Evolutionary conservation across 331 rosid genomes (phyloP).

Genomic region (Acacia concinna): DNA sequence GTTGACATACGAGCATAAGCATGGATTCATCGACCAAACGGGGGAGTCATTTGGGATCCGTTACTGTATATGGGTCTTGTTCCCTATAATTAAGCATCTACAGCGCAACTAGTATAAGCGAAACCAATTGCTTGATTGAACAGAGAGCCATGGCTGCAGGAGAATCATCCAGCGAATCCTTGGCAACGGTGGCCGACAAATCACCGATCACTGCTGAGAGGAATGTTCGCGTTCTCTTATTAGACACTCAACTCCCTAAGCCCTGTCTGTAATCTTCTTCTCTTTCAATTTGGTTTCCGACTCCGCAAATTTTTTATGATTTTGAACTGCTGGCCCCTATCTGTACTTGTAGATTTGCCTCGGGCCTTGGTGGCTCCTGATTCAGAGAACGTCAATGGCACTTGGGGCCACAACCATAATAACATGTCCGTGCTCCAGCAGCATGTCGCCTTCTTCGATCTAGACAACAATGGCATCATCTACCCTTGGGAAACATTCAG

Average conservation of each 20-base stretch:
- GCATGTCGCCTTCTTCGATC: constrained; percentile 75
- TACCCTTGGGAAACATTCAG: constrained; percentile 66
- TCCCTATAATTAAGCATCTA: constrained; percentile 27
- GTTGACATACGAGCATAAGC: no score
- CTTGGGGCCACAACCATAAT: constrained; percentile 56
- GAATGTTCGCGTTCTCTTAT: constrained; percentile 49
- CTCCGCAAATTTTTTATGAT: neutral
- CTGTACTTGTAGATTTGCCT: constrained; percentile 49
- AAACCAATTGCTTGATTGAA: neutral
- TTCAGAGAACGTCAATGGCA: constrained; percentile 54
- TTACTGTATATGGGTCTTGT: neutral
- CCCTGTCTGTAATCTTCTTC: constrained; percentile 60
- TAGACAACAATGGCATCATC: constrained; percentile 66
- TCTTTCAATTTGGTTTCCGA: neutral
- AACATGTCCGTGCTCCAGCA: constrained; percentile 84
- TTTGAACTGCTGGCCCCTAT: neutral
- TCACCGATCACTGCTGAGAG: constrained; percentile 60
- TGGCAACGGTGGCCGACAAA: constrained; percentile 58
- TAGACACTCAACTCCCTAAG: constrained; percentile 63
- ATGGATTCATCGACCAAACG: neutral
- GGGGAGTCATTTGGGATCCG: constrained; percentile 49
- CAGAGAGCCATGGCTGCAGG: constrained; percentile 30
- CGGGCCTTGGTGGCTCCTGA: constrained; percentile 50
- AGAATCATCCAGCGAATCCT: constrained; percentile 45
- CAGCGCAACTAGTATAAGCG: neutral